These are phyloP conservation scores for Ophiocordyceps polyrhachis-furcata DNA, from an alignment of 2,329 filamentous ascomycete species.

Conservation along the genomic window DNA sequence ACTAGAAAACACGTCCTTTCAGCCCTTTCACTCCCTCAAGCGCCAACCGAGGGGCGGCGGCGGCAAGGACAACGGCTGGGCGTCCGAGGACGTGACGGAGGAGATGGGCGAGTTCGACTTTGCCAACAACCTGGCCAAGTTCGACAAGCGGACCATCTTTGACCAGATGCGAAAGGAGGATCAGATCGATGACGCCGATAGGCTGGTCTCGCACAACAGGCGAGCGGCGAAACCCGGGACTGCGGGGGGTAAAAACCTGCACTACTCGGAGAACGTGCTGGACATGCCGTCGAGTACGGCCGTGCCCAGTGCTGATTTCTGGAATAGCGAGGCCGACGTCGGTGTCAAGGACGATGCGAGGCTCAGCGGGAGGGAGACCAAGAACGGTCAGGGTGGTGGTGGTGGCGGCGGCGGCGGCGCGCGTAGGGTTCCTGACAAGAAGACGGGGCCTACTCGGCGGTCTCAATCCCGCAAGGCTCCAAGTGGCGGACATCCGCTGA, in stretches of 20 bases:
- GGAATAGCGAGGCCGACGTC: slow-evolving; percentile 61
- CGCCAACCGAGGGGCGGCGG: slow-evolving; percentile 29
- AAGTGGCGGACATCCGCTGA: slow-evolving; percentile 20
- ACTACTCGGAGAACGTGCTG: slow-evolving; percentile 82
- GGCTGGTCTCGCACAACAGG: slow-evolving; percentile 81
- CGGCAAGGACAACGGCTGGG: slow-evolving; percentile 61
- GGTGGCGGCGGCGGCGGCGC: slow-evolving; percentile 14
- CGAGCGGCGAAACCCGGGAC: slow-evolving; percentile 46
- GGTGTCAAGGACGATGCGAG: slow-evolving; percentile 27
- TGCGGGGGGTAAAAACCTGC: slow-evolving; percentile 71
- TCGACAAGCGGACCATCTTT: slow-evolving; percentile 84
- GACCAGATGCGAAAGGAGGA: slow-evolving; percentile 83
- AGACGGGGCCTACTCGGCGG: slow-evolving; percentile 26
- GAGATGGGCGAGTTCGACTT: slow-evolving; percentile 94
- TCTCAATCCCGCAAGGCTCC: slow-evolving; percentile 37
- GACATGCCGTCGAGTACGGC: slow-evolving; percentile 31
- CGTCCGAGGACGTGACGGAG: slow-evolving; percentile 88
- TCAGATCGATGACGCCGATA: slow-evolving; percentile 69
- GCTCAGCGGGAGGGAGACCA: slow-evolving; percentile 28
- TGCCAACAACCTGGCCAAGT: slow-evolving; percentile 72
- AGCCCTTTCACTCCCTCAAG: slow-evolving; percentile 43
- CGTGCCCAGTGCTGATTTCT: slow-evolving; percentile 32
- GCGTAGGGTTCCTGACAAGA: slow-evolving; percentile 22
- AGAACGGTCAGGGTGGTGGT: slow-evolving; percentile 21
- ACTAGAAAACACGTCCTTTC: slow-evolving; percentile 40